phyloP scores from a whole-genome alignment of 192 early-diverging fungal genomes.

The Chytriomyces hyalinus region DNA sequence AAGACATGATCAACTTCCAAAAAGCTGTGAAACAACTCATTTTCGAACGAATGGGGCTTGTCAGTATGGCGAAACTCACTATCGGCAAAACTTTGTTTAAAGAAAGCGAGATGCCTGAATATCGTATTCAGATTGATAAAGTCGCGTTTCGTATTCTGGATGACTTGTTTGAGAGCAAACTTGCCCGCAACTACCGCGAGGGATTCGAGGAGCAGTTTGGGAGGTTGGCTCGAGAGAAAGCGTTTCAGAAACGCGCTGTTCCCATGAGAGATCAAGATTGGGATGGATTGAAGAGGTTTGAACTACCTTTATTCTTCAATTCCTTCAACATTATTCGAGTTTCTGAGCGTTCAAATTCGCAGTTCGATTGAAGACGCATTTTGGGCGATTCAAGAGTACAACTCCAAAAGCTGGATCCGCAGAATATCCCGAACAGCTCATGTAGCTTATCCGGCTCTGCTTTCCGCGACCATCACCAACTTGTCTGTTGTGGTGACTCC shows the following conservation, averaged over 20 bases:
- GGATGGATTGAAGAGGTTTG: neutral
- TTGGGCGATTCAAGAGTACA: constrained; percentile 59
- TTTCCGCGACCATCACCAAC: constrained; percentile 33
- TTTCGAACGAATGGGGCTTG: constrained; percentile 35
- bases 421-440: constrained; percentile 6
- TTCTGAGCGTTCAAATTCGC: neutral
- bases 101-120: constrained; percentile 26
- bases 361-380: constrained; percentile 47
- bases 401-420: constrained; percentile 52
- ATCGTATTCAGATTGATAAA: constrained; percentile 31
- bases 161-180: constrained; percentile 50
- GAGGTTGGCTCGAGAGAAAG: constrained; percentile 48
- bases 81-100: constrained; percentile 16
- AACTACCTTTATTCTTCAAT: neutral
- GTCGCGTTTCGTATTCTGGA: constrained; percentile 43
- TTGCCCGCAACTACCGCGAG: constrained; percentile 48
- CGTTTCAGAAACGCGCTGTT: constrained; percentile 55
- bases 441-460: constrained; percentile 30
- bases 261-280: constrained; percentile 36
- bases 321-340: neutral
- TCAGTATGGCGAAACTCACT: constrained; percentile 13
- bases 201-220: constrained; percentile 52
- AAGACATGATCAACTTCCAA: constrained; percentile 48
- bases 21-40: constrained; percentile 48
- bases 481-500: constrained; percentile 24